Evolutionary conservation across 2,329 filamentous ascomycete genomes (phyloP).

Genomic region (Boeremia lycopersici): DNA sequence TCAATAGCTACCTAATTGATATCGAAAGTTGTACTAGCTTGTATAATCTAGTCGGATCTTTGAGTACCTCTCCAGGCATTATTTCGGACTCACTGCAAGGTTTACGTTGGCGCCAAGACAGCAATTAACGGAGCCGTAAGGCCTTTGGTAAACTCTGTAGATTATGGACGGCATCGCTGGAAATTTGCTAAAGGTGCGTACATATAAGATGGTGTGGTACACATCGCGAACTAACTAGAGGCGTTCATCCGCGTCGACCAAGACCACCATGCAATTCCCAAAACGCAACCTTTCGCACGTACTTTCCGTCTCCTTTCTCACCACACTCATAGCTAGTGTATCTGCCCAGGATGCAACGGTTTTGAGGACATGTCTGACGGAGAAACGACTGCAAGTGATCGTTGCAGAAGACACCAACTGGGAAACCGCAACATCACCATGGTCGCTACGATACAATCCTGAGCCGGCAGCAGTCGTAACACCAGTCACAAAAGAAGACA

Average conservation of each 20-base stretch:
- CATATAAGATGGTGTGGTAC: not conserved
- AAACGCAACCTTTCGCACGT: not conserved
- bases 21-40: not conserved
- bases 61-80: not conserved
- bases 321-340: not conserved
- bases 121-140: not conserved
- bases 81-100: not conserved
- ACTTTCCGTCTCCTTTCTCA: not conserved
- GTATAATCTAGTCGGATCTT: not conserved
- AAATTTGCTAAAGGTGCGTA: not conserved
- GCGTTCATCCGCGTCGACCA: not conserved
- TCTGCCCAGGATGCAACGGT: not conserved
- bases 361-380: not conserved
- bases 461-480: constrained; percentile 21
- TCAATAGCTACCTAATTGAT: not conserved
- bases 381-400: not conserved
- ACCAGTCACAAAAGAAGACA: constrained; percentile 10
- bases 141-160: not conserved
- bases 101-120: not conserved
- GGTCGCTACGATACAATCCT: constrained; percentile 22
- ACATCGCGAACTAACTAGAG: not conserved
- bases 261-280: not conserved
- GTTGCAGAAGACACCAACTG: constrained; percentile 5
- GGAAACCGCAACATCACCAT: constrained; percentile 15
- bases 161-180: not conserved